A percentile compares a stretch with the other conserved stretches of the same genome.
These are phyloP conservation scores for Hibiscus tridactylites DNA, from an alignment of 345 rosid genomes.

Conservation along the genomic window DNA sequence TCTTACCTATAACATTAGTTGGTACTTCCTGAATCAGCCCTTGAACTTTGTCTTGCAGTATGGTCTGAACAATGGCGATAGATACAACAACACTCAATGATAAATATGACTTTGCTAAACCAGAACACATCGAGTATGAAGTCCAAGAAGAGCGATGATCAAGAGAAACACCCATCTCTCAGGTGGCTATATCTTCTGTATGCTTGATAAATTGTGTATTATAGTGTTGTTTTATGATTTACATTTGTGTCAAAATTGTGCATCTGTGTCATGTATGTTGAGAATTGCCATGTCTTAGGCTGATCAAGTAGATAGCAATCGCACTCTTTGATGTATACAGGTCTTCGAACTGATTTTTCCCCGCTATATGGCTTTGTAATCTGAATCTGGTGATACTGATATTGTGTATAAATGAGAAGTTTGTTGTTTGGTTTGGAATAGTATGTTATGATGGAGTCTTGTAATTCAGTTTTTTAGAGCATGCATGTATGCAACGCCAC, in stretches of 20 bases:
- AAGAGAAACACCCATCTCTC: slow-evolving; percentile 2
- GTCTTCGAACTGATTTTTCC: background rate
- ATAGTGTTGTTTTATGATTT: background rate
- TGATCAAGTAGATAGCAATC: background rate
- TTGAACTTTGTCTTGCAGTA: slow-evolving; percentile 33
- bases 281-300: background rate
- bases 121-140: slow-evolving; percentile 35
- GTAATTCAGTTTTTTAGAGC: no score
- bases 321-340: background rate
- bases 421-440: no score
- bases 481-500: no score
- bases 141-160: slow-evolving; percentile 21
- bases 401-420: no score
- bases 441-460: no score
- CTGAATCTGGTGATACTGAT: background rate
- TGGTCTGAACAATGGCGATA: slow-evolving; percentile 37
- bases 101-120: slow-evolving; percentile 15
- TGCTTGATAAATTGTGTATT: background rate
- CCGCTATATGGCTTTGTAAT: background rate
- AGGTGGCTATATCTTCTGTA: background rate
- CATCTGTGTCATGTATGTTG: background rate
- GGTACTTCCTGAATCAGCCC: background rate
- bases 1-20: background rate
- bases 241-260: background rate
- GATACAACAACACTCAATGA: slow-evolving; percentile 14